Evolutionary conservation across 2,329 filamentous ascomycete genomes (phyloP), one percentile per base, ranked within the genome.

Genomic region (Dothistroma septosporum): DNA sequence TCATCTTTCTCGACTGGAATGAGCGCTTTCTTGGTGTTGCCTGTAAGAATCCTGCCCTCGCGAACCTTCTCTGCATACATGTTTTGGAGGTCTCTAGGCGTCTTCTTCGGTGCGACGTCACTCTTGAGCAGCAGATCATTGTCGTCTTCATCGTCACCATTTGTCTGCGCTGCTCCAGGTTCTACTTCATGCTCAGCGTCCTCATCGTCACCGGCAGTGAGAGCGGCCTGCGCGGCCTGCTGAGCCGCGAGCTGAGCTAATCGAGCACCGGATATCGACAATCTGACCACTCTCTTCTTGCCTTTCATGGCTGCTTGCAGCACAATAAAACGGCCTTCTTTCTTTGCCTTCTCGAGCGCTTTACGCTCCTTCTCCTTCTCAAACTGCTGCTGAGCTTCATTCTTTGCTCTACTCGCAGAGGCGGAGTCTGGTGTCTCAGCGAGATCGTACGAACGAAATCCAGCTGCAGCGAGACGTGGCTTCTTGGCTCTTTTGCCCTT

Each of bases 331-430:
- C 78, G 73, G 32, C 79, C 78, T 28, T 79, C 75, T 12, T 74
- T 75, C 61, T 74, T 74, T 1, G 73, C 69, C 71, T 77, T 70
- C 66, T 79, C 71, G 2, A 76, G 65, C 0, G 73, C 72, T 53
- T 74, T 75, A 8, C 70, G 68, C 64, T 81, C 75, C 50, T 80
- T 75, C 64, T 80, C 76, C 56, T 77, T 77, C 61, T 79, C 76
- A 59, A 79, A 82, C 58, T 82, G 76, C 52, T 77, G 74, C 10
- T 78, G 78, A 10, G 78, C 76, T 28, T 76, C 74, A 48, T 73
- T 79, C 67, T 77, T 79, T 64, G 73, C 67, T 22, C 68, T 70
- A 44, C 64, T 65, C 1, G 68, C 62, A 28, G 61, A 60, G 4
- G 69, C 55, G 14, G 62, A 66, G 19, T 61, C 61, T 2, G 65